Base-by-base conservation (phyloP, 352 stramenopile genomes). In the Thalassiosira hispida region DNA sequence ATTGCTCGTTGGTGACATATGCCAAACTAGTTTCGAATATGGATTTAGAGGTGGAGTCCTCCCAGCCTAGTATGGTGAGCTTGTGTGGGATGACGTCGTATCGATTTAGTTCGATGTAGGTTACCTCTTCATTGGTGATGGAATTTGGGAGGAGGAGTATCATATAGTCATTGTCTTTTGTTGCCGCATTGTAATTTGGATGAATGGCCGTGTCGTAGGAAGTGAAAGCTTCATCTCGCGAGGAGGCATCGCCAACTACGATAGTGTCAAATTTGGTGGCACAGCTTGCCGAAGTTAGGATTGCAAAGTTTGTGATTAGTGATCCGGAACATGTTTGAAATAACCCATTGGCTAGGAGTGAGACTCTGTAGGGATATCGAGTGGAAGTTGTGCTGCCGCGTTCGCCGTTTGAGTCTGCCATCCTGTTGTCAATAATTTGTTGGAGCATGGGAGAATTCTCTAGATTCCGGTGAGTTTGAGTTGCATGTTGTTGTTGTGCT, bases 291-390 rank as follows among this genome's bases (percentile, higher is more conserved):
- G 46, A 25, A 8, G 46, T 55, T 20, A 55, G 46, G 3, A 55
- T 25, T 20, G 46, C 46, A 25, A 25, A 55, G 2, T 25, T 20
- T 25, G 46, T 7, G 11, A 55, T 25, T 3, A 55, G 46, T 6
- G 46, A 20, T 20, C 46, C 46, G 3, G 3, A 3, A 25, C 46
- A 55, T 8, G 31, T 38, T 38, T 38, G 3, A 9, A 38, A 38
- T 25, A 11, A 25, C 11, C n/a, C n/a, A 8, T 25, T 8, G 46
- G 12, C 6, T 20, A 55, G 46, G 46, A 55, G 46, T 20, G 46
- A 20, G n/a, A 55, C 46, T 20, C 3, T 20, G 46, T 55, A 55
- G 46, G 46, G 46, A 55, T 55, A 55, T 55, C 46, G 3, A 55
- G n/a, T 11, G 11, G 46, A 8, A 20, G 46, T 55, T 11, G 46